Percentiles rank a stretch among this genome's conserved stretches.
phyloP scores from a whole-genome alignment of 78 protist species.

The Tieghemostelium lacteum region DNA sequence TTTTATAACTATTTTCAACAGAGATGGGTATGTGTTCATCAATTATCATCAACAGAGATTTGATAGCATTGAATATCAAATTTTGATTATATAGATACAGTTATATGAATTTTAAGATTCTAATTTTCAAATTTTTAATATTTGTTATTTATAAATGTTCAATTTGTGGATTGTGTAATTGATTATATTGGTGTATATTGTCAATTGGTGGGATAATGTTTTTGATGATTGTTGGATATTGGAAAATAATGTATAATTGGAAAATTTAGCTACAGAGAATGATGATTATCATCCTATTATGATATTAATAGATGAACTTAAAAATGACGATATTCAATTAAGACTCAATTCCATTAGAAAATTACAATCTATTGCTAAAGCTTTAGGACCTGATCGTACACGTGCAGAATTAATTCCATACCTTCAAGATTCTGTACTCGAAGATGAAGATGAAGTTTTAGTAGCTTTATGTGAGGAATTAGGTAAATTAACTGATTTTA shows the following conservation, averaged over 20 bases:
- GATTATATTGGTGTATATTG: too few species aligned
- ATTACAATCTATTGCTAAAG: constrained; percentile 94
- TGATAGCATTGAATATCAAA: too few species aligned
- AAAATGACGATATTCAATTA: constrained; percentile 95
- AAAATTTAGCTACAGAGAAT: constrained; percentile 10
- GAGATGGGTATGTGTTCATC: too few species aligned
- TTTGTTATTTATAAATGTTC: too few species aligned
- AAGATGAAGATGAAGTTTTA: constrained; percentile 97
- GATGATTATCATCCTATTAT: constrained; percentile 88
- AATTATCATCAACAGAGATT: too few species aligned
- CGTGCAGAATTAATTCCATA: constrained; percentile 96
- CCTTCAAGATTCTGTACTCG: constrained; percentile 88
- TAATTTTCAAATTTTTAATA: too few species aligned
- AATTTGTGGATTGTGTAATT: too few species aligned
- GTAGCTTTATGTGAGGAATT: constrained; percentile 96
- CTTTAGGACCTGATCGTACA: constrained; percentile 96
- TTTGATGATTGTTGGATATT: too few species aligned
- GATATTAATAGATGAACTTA: constrained; percentile 93
- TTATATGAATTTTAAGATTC: too few species aligned
- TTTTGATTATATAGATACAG: not conserved
- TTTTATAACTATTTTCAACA: too few species aligned
- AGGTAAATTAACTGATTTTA: constrained; percentile 90
- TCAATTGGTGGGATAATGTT: too few species aligned
- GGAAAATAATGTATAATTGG: too few species aligned
- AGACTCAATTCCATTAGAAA: constrained; percentile 93